Evolutionary conservation across 2,329 filamentous ascomycete species (phyloP).

Genomic region (Aspergillus fijiensis): DNA sequence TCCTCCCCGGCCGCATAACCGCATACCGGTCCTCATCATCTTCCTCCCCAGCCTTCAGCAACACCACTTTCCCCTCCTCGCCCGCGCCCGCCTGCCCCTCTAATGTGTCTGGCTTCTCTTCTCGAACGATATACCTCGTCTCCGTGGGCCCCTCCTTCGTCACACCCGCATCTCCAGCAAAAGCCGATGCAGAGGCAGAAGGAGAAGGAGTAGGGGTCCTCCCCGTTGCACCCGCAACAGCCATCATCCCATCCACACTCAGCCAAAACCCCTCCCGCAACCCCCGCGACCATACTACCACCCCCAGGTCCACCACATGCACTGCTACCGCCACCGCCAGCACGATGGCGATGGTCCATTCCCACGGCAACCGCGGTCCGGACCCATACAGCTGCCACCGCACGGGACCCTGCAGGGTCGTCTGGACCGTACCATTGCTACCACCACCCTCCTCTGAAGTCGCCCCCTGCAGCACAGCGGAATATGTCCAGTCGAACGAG

Average conservation of each 20-base stretch:
- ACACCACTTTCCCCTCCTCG: neutral
- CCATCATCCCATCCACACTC: neutral
- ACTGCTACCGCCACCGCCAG: too few relatives aligned
- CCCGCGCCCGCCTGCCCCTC: neutral
- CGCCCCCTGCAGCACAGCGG: neutral
- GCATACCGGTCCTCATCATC: neutral
- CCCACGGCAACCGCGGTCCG: too few relatives aligned
- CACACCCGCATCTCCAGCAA: too few relatives aligned
- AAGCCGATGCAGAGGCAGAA: too few relatives aligned
- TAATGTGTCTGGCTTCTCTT: neutral
- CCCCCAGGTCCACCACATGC: neutral
- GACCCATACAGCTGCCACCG: too few relatives aligned
- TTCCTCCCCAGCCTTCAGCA: neutral
- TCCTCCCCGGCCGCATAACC: neutral
- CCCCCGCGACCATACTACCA: neutral
- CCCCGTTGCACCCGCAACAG: neutral
- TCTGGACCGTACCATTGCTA: too few relatives aligned
- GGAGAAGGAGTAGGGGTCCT: too few relatives aligned
- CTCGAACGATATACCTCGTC: neutral
- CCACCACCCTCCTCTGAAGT: too few relatives aligned
- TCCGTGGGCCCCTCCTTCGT: neutral
- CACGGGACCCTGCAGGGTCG: too few relatives aligned
- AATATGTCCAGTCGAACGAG: neutral
- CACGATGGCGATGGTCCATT: too few relatives aligned
- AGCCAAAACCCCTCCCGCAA: neutral